Evolutionary conservation across 225 moss, liverwort and hornwort genomes (phyloP).

Genomic region (Antitrichia curtipendula): DNA sequence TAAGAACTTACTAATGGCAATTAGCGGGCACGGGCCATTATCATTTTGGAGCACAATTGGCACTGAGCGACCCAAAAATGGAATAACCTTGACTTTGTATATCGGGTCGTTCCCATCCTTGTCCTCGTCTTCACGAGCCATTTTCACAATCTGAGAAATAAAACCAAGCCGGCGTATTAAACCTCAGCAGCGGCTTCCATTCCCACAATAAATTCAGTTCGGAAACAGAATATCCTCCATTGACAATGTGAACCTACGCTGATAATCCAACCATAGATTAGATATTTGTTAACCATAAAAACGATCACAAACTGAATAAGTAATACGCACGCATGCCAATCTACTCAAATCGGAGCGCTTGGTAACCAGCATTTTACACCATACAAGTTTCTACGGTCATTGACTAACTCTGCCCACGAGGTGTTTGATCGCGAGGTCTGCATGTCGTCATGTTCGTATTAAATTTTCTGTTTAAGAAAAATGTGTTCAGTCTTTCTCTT

Average conservation of each 20-base stretch:
- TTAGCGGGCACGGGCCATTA: constrained; percentile 97
- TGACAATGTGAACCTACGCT: background rate
- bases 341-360: background rate
- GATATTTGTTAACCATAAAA: background rate
- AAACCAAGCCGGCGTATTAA: background rate
- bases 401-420: background rate
- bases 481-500: background rate
- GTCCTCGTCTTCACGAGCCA: constrained; percentile 85
- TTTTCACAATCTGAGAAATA: constrained; percentile 15
- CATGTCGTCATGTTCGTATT: background rate
- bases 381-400: background rate
- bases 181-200: background rate
- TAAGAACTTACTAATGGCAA: constrained; percentile 75
- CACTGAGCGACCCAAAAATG: constrained; percentile 72
- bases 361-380: background rate
- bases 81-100: constrained; percentile 85
- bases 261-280: background rate
- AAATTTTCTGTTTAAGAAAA: background rate
- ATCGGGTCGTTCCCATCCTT: constrained; percentile 61
- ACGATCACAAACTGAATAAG: background rate
- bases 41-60: constrained; percentile 98
- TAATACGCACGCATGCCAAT: background rate
- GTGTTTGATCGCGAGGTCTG: background rate
- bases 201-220: background rate
- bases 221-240: background rate